Percentiles rank a stretch among this genome's conserved stretches.
phyloP scores from a whole-genome alignment of 495 filamentous ascomycete species.

The Podospora australis region DNA sequence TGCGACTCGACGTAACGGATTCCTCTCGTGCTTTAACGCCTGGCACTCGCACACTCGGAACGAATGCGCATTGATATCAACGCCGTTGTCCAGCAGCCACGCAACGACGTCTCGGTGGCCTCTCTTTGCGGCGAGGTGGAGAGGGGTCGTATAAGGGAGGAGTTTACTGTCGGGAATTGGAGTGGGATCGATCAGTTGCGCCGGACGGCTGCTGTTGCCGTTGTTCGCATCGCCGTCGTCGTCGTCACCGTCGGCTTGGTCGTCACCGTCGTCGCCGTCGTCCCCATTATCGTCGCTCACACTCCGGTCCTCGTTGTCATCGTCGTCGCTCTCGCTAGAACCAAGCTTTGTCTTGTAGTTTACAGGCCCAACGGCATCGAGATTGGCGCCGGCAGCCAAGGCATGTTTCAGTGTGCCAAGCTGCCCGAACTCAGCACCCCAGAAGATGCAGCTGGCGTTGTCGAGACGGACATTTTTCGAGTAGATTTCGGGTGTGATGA shows the following conservation, averaged over 20 bases:
- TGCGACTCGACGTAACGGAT: constrained; percentile 5
- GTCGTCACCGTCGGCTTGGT: constrained; percentile 3
- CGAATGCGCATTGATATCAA: constrained; percentile 23
- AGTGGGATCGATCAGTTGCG: neutral
- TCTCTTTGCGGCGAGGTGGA: constrained; percentile 28
- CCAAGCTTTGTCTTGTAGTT: constrained; percentile 7
- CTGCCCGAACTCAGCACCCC: constrained; percentile 19
- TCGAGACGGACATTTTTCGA: constrained; percentile 13
- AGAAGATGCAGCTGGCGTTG: constrained; percentile 13
- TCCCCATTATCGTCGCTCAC: constrained; percentile 1
- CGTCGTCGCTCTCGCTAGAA: neutral
- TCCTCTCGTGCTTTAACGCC: constrained; percentile 12
- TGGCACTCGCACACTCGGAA: constrained; percentile 24
- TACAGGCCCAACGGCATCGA: constrained; percentile 17
- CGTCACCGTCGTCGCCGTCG: neutral
- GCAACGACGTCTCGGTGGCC: constrained; percentile 27
- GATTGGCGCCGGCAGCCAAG: constrained; percentile 19
- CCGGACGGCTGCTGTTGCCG: neutral
- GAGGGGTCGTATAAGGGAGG: constrained; percentile 19
- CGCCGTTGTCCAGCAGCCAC: constrained; percentile 29
- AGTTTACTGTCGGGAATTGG: constrained; percentile 4
- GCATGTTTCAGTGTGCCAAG: constrained; percentile 23
- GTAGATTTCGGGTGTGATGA: constrained; percentile 21
- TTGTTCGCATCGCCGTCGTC: constrained; percentile 1
- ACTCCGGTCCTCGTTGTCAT: neutral